Evolutionary conservation across 805 yeast genomes (phyloP), one percentile per base, ranked within the genome.

Genomic region (Hermanozyma aechmeae): DNA sequence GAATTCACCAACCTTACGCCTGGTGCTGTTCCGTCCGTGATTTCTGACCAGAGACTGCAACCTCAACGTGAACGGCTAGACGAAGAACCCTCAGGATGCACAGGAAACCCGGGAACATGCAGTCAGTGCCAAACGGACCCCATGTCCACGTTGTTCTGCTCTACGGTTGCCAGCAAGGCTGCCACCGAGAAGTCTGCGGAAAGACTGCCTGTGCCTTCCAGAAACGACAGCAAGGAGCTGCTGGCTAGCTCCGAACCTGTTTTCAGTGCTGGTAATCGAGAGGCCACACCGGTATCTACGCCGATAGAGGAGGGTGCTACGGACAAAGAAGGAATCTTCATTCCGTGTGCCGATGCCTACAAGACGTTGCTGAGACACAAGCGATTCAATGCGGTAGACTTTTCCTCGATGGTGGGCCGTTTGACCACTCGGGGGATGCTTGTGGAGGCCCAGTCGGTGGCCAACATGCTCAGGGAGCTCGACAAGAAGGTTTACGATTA

Each of bases 261-360:
- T n/a, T n/a, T n/a, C n/a, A n/a, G n/a, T n/a, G n/a, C n/a, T n/a
- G n/a, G n/a, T n/a, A n/a, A n/a, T n/a, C n/a, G n/a, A n/a, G n/a
- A n/a, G n/a, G n/a, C n/a, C n/a, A n/a, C n/a, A n/a, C n/a, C n/a
- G n/a, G n/a, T n/a, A n/a, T n/a, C n/a, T n/a, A n/a, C n/a, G n/a
- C n/a, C n/a, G n/a, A n/a, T n/a, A n/a, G n/a, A n/a, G n/a, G n/a
- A n/a, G n/a, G n/a, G n/a, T n/a, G n/a, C n/a, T n/a, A n/a, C n/a
- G n/a, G n/a, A n/a, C n/a, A n/a, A n/a, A n/a, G n/a, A n/a, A n/a
- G 72, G 61, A 28, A 71, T 75, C 44, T 86, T 75, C 40, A 83
- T 86, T 27, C 94, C 96, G 2, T 80, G 92, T 47, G 76, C 87
- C 10, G 95, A 86, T 45, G 95, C 96, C 0, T 86, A 84, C 56